Evolutionary conservation across 257 asterid genomes (phyloP).

Genomic region (Scutellaria galericulata): DNA sequence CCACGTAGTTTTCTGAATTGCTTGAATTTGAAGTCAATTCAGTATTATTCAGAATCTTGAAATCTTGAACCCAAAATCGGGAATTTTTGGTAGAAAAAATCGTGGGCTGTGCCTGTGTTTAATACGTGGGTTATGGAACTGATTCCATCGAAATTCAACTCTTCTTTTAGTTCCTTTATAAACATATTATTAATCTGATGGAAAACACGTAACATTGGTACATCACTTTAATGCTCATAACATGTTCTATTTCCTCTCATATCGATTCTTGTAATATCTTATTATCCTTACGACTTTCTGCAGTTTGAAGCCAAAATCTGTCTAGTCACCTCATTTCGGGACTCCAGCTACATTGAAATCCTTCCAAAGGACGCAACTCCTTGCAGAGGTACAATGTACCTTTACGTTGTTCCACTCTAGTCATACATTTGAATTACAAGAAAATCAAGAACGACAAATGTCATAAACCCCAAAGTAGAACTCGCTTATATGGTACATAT

Average conservation of each 20-base stretch:
- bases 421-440: background rate
- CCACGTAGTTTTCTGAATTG: no score
- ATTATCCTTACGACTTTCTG: conserved; percentile 19
- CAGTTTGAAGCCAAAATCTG: conserved; percentile 89
- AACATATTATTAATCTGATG: no score
- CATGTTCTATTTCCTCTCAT: background rate
- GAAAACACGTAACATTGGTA: background rate
- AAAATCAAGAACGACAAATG: background rate
- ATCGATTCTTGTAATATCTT: background rate
- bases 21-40: no score
- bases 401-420: background rate
- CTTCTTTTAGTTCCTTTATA: no score
- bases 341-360: conserved; percentile 80
- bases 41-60: no score
- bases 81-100: no score
- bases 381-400: conserved; percentile 52
- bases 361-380: conserved; percentile 73
- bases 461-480: no score
- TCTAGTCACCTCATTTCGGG: conserved; percentile 92
- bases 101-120: no score
- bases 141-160: no score
- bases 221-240: background rate
- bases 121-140: no score
- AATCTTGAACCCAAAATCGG: no score
- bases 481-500: conserved; percentile 41